Evolutionary conservation across 1,284 basidiomycete genomes (phyloP), one percentile per base, ranked within the genome.

Genomic region (Cutaneotrichosporon cutaneum): DNA sequence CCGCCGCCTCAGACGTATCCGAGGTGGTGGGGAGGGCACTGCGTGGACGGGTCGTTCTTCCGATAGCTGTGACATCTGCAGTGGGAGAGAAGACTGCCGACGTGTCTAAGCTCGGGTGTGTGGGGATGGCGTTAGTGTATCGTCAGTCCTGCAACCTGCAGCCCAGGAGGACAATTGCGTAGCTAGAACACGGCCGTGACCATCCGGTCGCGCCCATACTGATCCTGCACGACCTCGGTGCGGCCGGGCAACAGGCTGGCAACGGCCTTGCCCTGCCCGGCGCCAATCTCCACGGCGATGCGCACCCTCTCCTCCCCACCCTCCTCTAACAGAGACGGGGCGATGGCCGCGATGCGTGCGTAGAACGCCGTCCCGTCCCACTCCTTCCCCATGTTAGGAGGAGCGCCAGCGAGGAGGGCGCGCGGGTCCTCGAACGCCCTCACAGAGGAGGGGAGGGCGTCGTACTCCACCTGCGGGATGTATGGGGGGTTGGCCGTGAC

Each of bases 401-500:
- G 81, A 64, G 36, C 36, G 18, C 90, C 90, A 8, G 90, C 93
- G 30, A 93, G 82, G 24, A 97, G 84, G 3, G 94, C 93, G 16
- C 81, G 82, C 16, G 82, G 84, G 77, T 94, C 90, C 78, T 97
- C 94, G 73, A 85, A 90, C 58, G 85, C 82, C 52, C 81, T 85
- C 52, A 97, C 93, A 42, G 86, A 88, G 21, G 72, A 64, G 4
- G 88, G 84, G 26, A 95, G 83, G 16, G 73, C 62, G 47, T 84
- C 79, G 73, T 88, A 94, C 61, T 90, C 88, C 35, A 76, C 64
- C 58, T 75, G 81, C 24, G 91, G 82, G 69, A 97, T 91, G 79
- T 96, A 96, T 7, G 94, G 94, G n/a, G 94, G 94, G 77, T 96
- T 97, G 13, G 90, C 87, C 7, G 92, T 91, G 68, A 97, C 80